phyloP scores from a whole-genome alignment of 2,329 filamentous ascomycete species.

The Verticillium isaacii region DNA sequence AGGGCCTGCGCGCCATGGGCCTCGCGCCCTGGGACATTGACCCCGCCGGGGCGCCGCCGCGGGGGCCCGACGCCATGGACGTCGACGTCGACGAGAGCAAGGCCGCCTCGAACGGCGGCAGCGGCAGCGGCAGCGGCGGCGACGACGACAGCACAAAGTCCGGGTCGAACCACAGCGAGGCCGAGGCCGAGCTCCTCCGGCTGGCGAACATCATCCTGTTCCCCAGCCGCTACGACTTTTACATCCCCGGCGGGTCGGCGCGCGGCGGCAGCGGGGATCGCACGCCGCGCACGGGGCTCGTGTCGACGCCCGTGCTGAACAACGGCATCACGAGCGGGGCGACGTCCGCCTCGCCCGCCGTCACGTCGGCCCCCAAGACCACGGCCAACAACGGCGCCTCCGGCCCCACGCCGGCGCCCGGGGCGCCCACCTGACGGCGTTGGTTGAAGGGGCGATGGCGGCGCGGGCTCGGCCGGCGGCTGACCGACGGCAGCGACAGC shows the following conservation, averaged over 20 bases:
- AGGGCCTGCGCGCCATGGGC: conserved; percentile 53
- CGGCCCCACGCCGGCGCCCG: background rate
- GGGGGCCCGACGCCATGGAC: conserved; percentile 18
- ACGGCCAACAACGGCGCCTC: background rate
- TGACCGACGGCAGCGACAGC: conserved; percentile 2
- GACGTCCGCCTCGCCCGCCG: background rate
- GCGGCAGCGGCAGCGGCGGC: conserved; percentile 15
- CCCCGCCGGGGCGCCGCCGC: conserved; percentile 21
- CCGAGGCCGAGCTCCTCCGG: conserved; percentile 47
- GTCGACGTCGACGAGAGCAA: conserved; percentile 16
- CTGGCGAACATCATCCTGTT: conserved; percentile 54
- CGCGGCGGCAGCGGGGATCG: conserved; percentile 13
- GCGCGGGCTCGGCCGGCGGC: conserved; percentile 4
- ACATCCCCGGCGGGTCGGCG: conserved; percentile 10
- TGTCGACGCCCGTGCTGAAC: conserved; percentile 3
- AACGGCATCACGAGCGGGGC: background rate
- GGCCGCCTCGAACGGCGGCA: background rate
- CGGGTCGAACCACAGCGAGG: conserved; percentile 24
- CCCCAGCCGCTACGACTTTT: conserved; percentile 24
- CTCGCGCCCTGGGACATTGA: conserved; percentile 45
- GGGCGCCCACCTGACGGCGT: conserved; percentile 13
- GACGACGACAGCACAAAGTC: conserved; percentile 18
- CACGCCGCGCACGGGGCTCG: conserved; percentile 7
- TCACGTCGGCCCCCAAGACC: conserved; percentile 1
- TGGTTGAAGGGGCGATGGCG: conserved; percentile 16